phyloP scores from a whole-genome alignment of 805 yeast species.

The Huiozyma naganishii region DNA sequence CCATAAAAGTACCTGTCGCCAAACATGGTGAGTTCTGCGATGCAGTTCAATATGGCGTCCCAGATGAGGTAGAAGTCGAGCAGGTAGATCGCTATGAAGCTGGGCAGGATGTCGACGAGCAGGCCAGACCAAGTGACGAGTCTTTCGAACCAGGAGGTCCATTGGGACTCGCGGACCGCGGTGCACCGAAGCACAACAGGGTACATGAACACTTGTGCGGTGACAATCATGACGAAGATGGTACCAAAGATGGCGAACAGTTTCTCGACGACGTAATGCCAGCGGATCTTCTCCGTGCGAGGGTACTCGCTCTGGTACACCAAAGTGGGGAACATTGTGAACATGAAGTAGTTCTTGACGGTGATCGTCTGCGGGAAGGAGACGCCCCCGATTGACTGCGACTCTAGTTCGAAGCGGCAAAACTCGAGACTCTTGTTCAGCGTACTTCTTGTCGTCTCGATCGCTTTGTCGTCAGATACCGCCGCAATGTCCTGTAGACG shows the following conservation, averaged over 20 bases:
- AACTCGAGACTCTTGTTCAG: slow-evolving; percentile 47
- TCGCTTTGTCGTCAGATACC: slow-evolving; percentile 19
- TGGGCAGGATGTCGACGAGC: slow-evolving; percentile 68
- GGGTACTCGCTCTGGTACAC: slow-evolving; percentile 80
- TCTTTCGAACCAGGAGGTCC: slow-evolving; percentile 17
- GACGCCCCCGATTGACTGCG: slow-evolving; percentile 33
- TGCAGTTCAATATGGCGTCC: slow-evolving; percentile 84
- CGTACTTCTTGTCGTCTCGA: slow-evolving; percentile 45
- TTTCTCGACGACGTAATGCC: slow-evolving; percentile 59
- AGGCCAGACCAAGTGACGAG: slow-evolving; percentile 22
- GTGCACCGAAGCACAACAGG: slow-evolving; percentile 60
- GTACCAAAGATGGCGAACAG: slow-evolving; percentile 78
- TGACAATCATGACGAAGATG: slow-evolving; percentile 69
- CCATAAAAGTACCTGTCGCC: slow-evolving; percentile 92
- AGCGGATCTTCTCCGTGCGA: slow-evolving; percentile 56
- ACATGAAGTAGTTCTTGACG: slow-evolving; percentile 56
- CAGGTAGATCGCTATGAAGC: slow-evolving; percentile 65
- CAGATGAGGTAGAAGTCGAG: slow-evolving; percentile 82
- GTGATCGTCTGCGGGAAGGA: slow-evolving; percentile 68
- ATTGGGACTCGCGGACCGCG: slow-evolving; percentile 31
- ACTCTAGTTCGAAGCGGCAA: slow-evolving; percentile 58
- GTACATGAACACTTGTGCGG: slow-evolving; percentile 66
- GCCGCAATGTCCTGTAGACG: slow-evolving; percentile 32
- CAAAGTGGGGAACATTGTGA: slow-evolving; percentile 80
- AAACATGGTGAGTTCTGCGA: slow-evolving; percentile 82